These are phyloP conservation scores for Rauvolfia tetraphylla DNA, from an alignment of 257 asterid genomes.

Conservation along the genomic window DNA sequence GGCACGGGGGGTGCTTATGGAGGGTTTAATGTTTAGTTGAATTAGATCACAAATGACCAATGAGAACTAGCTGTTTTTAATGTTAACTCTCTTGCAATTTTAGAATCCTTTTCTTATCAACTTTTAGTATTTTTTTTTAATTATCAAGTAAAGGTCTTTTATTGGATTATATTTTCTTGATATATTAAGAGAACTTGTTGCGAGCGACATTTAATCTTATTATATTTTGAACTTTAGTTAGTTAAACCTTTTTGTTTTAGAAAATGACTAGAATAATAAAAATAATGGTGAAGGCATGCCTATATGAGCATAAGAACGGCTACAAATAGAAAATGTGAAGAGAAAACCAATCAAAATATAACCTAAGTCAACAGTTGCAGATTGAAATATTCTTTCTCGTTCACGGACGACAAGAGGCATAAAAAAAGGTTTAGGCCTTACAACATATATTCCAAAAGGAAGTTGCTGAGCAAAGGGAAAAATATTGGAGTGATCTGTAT, in stretches of 20 bases:
- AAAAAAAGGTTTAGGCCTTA: neutral
- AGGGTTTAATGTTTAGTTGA: conserved; percentile 27
- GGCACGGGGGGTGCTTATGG: too few species aligned
- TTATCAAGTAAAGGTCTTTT: too few species aligned
- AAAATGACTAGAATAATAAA: too few species aligned
- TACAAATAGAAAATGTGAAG: too few species aligned
- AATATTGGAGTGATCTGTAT: neutral
- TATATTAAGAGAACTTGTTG: too few species aligned
- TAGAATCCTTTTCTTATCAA: neutral
- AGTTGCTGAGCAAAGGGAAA: conserved; percentile 9
- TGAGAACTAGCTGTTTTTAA: conserved; percentile 3
- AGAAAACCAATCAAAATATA: too few species aligned
- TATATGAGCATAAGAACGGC: neutral
- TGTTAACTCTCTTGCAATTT: conserved; percentile 1
- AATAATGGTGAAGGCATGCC: neutral
- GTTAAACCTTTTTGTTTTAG: too few species aligned
- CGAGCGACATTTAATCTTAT: too few species aligned
- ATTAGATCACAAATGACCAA: conserved; percentile 13
- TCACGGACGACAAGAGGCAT: neutral
- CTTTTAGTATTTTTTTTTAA: too few species aligned
- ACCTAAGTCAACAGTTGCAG: neutral
- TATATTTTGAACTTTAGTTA: too few species aligned
- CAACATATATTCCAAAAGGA: conserved; percentile 10
- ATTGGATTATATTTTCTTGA: too few species aligned
- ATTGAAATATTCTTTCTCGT: conserved; percentile 6